A percentile compares a stretch with the other conserved stretches of the same genome.
phyloP scores from a whole-genome alignment of 495 filamentous ascomycete species.

The Acidiella bohemica region DNA sequence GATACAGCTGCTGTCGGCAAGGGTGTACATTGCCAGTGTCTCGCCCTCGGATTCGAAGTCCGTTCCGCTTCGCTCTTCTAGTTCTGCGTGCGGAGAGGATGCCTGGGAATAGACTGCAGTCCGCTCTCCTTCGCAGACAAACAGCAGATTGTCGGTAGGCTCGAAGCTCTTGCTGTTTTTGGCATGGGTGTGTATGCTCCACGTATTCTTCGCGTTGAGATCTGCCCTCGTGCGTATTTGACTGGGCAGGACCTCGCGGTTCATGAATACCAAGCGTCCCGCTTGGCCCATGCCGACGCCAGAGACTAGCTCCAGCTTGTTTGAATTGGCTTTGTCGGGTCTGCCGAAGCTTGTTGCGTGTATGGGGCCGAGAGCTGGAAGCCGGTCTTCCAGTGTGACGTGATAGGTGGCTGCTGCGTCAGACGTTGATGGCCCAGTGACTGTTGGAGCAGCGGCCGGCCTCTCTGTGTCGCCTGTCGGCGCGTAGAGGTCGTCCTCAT shows the following conservation, averaged over 20 bases:
- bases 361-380: slow-evolving; percentile 67
- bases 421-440: slow-evolving; percentile 18
- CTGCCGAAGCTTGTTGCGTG: slow-evolving; percentile 51
- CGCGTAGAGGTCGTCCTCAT: slow-evolving; percentile 56
- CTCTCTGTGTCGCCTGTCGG: slow-evolving; percentile 32
- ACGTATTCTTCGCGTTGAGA: slow-evolving; percentile 24
- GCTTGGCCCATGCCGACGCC: slow-evolving; percentile 54
- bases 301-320: slow-evolving; percentile 53
- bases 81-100: slow-evolving; percentile 35
- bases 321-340: neutral
- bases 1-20: slow-evolving; percentile 60
- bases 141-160: slow-evolving; percentile 48
- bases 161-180: neutral
- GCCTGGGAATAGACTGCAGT: slow-evolving; percentile 16
- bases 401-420: slow-evolving; percentile 39
- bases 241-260: slow-evolving; percentile 56
- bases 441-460: slow-evolving; percentile 19
- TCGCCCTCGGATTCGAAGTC: slow-evolving; percentile 84
- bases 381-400: slow-evolving; percentile 62
- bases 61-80: slow-evolving; percentile 46
- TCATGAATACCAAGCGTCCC: slow-evolving; percentile 60
- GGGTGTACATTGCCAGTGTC: slow-evolving; percentile 66
- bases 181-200: slow-evolving; percentile 5
- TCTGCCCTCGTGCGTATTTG: slow-evolving; percentile 49
- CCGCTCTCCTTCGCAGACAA: slow-evolving; percentile 46